Evolutionary conservation across 345 rosid genomes (phyloP), one percentile per base, ranked within the genome.

Genomic region (Acer campestre): DNA sequence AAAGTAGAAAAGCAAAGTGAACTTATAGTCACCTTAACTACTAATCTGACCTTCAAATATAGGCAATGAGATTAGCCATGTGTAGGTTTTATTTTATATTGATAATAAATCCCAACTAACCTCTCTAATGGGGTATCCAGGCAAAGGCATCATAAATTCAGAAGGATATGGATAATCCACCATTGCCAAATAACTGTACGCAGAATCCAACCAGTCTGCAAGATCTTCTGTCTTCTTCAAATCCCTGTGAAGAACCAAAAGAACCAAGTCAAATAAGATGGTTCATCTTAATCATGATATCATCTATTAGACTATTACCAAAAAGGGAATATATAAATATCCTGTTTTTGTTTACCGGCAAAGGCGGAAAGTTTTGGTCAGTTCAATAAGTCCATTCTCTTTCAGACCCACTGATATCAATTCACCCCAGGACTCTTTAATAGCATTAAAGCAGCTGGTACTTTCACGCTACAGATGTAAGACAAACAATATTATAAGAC

Each of bases 61-160:
- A 31, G 2, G 61, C 16, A 18, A 40, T 3, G n/a, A 46, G 48
- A 67, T 49, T 64, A 29, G 49, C 8, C 48, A 38, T 49, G 12
- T 31, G 66, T 61, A 2, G 2, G 27, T 64, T 63, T 29, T 64
- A 65, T 29, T 74, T 63, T 48, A 70, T 75, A 68, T 68, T 29
- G 6, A 63, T 40, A 71, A 67, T 3, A 23, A 35, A 12, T 77
- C 44, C 35, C 74, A 70, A 76, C 83, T 77, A 71, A 95, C 99
- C 98, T 95, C 99, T 85, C 86, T 88, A 67, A 95, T 93, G 3
- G 99, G 98, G 70, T 91, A 86, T 75, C 97, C 99, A n/a, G 98
- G 99, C 76, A 95, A 78, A 78, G 99, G 99, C 99, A 93, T 95
- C 84, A 93, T 80, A 80, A 95, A 95, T 53, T 82, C 77, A 56